phyloP scores from a whole-genome alignment of 768 basidiomycete genomes.

The Russula sp. region DNA sequence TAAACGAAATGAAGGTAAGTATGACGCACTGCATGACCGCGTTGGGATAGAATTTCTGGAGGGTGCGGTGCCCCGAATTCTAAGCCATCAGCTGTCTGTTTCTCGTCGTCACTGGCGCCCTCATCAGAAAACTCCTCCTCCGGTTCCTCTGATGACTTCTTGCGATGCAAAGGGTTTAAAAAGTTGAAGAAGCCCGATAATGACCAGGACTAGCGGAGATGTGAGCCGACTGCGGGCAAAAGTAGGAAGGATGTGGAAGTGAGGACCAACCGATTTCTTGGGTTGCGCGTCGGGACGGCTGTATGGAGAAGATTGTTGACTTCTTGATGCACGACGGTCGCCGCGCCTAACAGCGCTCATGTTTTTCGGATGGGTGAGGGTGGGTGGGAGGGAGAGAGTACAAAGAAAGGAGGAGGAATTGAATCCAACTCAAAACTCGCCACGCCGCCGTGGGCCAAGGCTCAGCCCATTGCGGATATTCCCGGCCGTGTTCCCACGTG shows the following conservation, averaged over 20 bases:
- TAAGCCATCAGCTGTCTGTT: slow-evolving; percentile 9
- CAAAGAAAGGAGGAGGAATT: background rate
- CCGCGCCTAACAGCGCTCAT: slow-evolving; percentile 60
- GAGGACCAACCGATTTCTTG: slow-evolving; percentile 50
- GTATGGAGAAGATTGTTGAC: slow-evolving; percentile 52
- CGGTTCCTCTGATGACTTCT: slow-evolving; percentile 20
- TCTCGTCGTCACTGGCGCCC: slow-evolving; percentile 15
- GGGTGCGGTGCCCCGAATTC: slow-evolving; percentile 10
- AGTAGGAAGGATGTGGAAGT: slow-evolving; percentile 5
- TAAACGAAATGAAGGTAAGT: background rate
- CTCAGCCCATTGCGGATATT: slow-evolving; percentile 8
- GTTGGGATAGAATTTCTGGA: slow-evolving; percentile 30
- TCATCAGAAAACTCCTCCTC: slow-evolving; percentile 26
- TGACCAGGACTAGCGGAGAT: slow-evolving; percentile 46
- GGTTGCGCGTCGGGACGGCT: slow-evolving; percentile 40
- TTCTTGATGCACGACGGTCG: slow-evolving; percentile 33
- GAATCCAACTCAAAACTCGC: slow-evolving; percentile 4
- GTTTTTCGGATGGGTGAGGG: background rate
- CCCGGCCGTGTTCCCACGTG: slow-evolving; percentile 23
- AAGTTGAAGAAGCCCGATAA: slow-evolving; percentile 49
- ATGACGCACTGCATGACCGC: slow-evolving; percentile 27
- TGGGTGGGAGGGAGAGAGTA: background rate
- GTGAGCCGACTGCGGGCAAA: slow-evolving; percentile 29
- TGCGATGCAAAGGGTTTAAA: slow-evolving; percentile 49
- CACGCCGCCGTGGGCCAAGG: slow-evolving; percentile 13